Evolutionary conservation across 805 yeast genomes (phyloP).

Genomic region (Jamesozyma piceae): DNA sequence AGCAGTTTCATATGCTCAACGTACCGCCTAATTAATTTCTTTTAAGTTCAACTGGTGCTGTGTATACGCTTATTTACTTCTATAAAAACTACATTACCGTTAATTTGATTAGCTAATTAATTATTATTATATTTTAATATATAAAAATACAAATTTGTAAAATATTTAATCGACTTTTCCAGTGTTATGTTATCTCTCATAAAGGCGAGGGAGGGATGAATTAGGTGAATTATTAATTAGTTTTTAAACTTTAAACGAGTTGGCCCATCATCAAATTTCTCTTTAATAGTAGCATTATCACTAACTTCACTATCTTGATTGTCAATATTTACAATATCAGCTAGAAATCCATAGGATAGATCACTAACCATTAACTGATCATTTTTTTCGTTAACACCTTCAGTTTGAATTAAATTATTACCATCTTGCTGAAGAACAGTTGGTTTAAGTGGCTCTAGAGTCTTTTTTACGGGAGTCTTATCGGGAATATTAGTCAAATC

Average conservation of each 20-base stretch:
- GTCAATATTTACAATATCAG: slow-evolving; percentile 20
- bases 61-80: too few relatives aligned
- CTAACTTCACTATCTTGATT: slow-evolving; percentile 7
- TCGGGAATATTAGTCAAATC: slow-evolving; percentile 9
- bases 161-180: too few relatives aligned
- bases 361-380: slow-evolving; percentile 19
- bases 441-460: not conserved
- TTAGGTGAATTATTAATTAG: too few relatives aligned
- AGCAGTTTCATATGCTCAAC: slow-evolving; percentile 56
- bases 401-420: not conserved
- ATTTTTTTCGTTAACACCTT: not conserved
- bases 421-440: not conserved
- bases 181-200: too few relatives aligned
- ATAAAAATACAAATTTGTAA: not conserved
- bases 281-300: slow-evolving; percentile 7
- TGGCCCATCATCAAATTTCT: slow-evolving; percentile 16
- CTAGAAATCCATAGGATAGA: slow-evolving; percentile 39
- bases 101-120: too few relatives aligned
- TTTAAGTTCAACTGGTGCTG: too few relatives aligned
- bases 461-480: not conserved
- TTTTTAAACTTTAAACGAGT: slow-evolving; percentile 7
- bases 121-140: too few relatives aligned
- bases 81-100: too few relatives aligned
- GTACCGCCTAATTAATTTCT: not conserved
- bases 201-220: too few relatives aligned